These are phyloP conservation scores for Solanum raphanifolium DNA, from an alignment of 257 asterid genomes.

Conservation along the genomic window DNA sequence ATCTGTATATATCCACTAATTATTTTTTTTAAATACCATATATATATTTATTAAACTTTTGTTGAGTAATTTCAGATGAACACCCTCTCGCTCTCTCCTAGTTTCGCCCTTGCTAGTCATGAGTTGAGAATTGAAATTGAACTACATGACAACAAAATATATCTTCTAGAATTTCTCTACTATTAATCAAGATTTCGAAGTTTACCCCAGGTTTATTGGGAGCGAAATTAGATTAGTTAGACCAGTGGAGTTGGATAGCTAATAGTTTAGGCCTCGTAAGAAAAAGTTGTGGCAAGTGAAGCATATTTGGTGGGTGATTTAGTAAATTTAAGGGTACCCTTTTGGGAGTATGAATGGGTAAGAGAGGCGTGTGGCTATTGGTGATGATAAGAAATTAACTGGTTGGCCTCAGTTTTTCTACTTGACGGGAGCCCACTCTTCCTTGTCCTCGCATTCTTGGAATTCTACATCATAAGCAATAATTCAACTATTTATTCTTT, in stretches of 20 bases:
- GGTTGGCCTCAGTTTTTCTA: background rate
- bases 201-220: background rate
- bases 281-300: no score
- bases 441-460: background rate
- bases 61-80: background rate
- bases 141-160: background rate
- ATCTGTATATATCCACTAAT: no score
- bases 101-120: background rate
- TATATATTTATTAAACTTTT: no score
- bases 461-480: background rate
- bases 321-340: background rate
- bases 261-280: background rate
- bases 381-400: background rate
- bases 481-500: background rate
- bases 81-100: background rate
- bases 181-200: background rate
- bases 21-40: no score
- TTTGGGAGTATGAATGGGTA: background rate
- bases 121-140: background rate
- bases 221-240: background rate
- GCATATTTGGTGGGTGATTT: background rate
- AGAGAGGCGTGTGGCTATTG: background rate
- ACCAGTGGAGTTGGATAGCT: background rate
- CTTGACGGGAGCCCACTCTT: background rate
- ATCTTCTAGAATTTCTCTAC: background rate